These are phyloP conservation scores for Musa balbisiana DNA, from an alignment of 202 grass and related monocot genomes.

Conservation along the genomic window DNA sequence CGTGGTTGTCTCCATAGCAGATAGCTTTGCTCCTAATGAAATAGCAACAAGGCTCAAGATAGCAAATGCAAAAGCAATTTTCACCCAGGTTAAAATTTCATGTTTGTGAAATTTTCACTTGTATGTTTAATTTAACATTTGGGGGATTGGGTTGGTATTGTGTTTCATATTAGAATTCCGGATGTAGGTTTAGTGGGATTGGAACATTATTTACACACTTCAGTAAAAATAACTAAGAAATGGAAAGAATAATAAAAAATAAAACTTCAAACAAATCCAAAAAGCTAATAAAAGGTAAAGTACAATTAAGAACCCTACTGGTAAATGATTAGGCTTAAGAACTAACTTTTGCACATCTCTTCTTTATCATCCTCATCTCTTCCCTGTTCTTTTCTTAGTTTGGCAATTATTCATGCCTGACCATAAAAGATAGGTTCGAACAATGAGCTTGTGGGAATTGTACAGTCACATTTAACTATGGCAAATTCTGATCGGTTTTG, in stretches of 20 bases:
- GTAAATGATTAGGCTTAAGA: background rate
- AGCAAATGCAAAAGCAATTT: slow-evolving; percentile 89
- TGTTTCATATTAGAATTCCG: background rate
- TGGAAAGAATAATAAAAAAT: background rate
- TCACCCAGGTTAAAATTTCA: slow-evolving; percentile 62
- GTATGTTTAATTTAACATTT: background rate
- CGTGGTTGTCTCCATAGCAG: slow-evolving; percentile 86
- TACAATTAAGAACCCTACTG: background rate
- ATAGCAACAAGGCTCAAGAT: slow-evolving; percentile 69
- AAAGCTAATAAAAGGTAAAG: background rate
- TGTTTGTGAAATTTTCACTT: background rate
- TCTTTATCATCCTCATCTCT: background rate
- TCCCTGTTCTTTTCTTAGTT: background rate
- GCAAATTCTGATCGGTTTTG: too few species aligned
- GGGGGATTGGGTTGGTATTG: background rate
- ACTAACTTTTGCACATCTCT: background rate
- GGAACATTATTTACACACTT: too few species aligned
- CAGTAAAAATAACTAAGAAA: background rate
- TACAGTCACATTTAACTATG: background rate
- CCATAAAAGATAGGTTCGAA: background rate
- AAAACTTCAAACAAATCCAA: background rate
- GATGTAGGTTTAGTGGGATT: background rate
- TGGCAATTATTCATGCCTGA: background rate
- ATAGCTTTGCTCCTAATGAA: slow-evolving; percentile 89
- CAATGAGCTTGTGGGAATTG: background rate